Evolutionary conservation across 2,329 filamentous ascomycete genomes (phyloP), one percentile per base, ranked within the genome.

Genomic region (Zasmidium cellare): DNA sequence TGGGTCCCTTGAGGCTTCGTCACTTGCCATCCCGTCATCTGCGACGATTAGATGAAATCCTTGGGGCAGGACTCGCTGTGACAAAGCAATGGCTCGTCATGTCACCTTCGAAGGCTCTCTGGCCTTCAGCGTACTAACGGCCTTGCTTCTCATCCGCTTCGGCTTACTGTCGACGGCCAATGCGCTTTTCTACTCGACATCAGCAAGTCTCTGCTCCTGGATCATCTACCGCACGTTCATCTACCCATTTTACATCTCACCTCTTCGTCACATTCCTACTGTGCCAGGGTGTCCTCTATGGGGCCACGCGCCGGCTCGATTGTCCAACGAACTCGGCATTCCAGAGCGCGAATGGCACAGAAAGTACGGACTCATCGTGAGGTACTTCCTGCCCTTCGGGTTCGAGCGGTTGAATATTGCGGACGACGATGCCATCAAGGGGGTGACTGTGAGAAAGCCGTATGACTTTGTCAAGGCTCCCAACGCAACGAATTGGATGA

Each of bases 291-390:
- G 22, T 24, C 22, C 47, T 18, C 47, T 50, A 2, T 25, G 20
- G 20, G 47, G 47, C 12, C 47, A 50, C 23, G 47, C 47, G 2
- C 47, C 12, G 12, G 24, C 19, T 5, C 22, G 47, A 23, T 3
- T 50, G 14, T 16, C 20, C 3, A 24, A 25, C 24, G 47, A 50
- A 28, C 14, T 50, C 16, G 47, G 47, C 14, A 22, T 50, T 12
- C 47, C 47, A 31, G 47, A 50, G 23, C 47, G 47, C 9, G 20
- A 50, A 28, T 50, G 47, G 47, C 47, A 50, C 19, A 50, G 16
- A 18, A 50, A 50, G 19, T 25, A 50, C 19, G 47, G 47, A 14
- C 47, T 31, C 19, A 50, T 50, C 47, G 20, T 50, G 6, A 18
- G 47, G 11, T 50, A 25, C 47, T 50, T 50, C 24, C 47, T 50